Conservation (phyloP, 208 protist genomes). For the Leishmania braziliensis region DNA sequence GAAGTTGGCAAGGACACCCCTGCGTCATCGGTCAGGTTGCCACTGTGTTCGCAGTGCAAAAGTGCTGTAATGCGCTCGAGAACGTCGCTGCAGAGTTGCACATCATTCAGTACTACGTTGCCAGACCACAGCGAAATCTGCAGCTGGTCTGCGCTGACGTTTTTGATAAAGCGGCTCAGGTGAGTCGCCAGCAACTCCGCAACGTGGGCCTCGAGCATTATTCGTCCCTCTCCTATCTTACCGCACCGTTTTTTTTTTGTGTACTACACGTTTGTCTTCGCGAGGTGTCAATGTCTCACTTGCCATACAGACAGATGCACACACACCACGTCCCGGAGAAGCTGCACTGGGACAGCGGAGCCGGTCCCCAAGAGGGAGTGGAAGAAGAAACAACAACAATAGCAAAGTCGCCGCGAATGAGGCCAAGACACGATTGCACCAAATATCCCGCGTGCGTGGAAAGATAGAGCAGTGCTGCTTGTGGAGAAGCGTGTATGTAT, state of each 20-base stretch:
- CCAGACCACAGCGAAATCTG: conserved; percentile 83
- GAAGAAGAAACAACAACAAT: not conserved
- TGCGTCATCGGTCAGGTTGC: not conserved
- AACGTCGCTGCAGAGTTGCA: conserved; percentile 67
- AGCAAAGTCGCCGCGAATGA: not conserved
- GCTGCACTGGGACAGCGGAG: not conserved
- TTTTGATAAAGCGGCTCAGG: conserved; percentile 72
- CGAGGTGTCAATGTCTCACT: not conserved
- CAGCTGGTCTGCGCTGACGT: conserved; percentile 78
- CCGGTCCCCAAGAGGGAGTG: not conserved
- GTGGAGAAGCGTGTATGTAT: not conserved
- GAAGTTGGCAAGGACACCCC: not conserved
- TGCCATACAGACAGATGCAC: not conserved
- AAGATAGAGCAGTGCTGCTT: not conserved
- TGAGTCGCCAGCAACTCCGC: conserved; percentile 62
- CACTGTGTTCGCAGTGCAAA: conserved; percentile 13
- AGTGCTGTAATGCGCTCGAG: conserved; percentile 57
- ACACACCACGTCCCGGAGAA: not conserved
- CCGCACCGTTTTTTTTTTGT: not conserved
- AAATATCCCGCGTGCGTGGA: not conserved
- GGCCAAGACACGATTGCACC: not conserved
- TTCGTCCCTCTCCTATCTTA: not conserved
- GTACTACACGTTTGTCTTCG: not conserved
- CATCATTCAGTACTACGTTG: conserved; percentile 66
- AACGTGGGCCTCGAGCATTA: conserved; percentile 80